Evolutionary conservation across 2,329 filamentous ascomycete species (phyloP), one percentile per base, ranked within the genome.

Genomic region (Verticillium klebahnii): DNA sequence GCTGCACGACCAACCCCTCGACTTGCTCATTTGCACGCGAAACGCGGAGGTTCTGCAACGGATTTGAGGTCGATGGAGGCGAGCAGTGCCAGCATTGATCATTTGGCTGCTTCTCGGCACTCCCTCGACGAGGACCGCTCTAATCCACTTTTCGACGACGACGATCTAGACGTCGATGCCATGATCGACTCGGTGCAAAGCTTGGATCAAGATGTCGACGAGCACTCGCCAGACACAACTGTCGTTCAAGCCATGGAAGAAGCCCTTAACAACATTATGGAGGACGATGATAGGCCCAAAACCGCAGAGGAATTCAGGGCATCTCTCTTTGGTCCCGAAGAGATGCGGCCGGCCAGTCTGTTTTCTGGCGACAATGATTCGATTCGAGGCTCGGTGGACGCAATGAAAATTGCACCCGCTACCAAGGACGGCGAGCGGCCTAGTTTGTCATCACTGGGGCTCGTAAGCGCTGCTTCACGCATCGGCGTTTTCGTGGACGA

Each of bases 401-500:
- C 69, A 4, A 73, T 75, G 19, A 75, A 75, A 23, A 67, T 75
- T 31, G 61, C 64, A 14, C 58, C 65, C 25, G 65, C 63, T 58
- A 67, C 72, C 3, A 85, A 82, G 63, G 82, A 84, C 56, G 76
- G 71, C 39, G 84, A 87, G 32, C 96, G 90, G 74, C 93, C 93
- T 29, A 99, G 91, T 71, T 87, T 99, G 66, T 90, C 94, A 12
- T 97, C 95, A 0, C 78, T 99, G 3, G 95, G 95, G 0, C 84
- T 99, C 5, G 92, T 99, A 2, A 96, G 92, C 63, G 89, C 90
- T 6, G 91, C 92, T 15, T 92, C 91, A 17, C 89, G 92, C 25
- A 93, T 93, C 63, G 93, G 94, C 1, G 95, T 99, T 2, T 99
- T 99, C 73, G 87, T 91, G 7, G 91, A 97, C 67, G 91, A 98